Conservation (phyloP, 1,284 basidiomycete species). For the Trichosporon sp. region DNA sequence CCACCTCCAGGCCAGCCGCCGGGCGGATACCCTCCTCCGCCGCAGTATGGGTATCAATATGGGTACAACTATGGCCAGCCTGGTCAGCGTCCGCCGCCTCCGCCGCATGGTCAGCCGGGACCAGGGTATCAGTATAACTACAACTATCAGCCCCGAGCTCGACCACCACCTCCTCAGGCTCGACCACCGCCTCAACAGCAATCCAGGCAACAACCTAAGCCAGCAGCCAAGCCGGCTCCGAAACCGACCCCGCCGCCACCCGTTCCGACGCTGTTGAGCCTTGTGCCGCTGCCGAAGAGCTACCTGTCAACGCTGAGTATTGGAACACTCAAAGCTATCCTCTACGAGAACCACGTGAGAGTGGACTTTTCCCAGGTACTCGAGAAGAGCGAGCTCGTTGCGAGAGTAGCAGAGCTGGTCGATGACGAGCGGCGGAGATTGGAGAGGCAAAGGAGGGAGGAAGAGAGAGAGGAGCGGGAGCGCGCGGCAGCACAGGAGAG, state of each 20-base stretch:
- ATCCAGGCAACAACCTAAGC: no score
- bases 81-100: conserved; percentile 13
- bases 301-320: conserved; percentile 60
- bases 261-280: conserved; percentile 57
- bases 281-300: conserved; percentile 59
- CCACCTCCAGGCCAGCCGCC: neutral
- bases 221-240: conserved; percentile 13
- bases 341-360: conserved; percentile 56
- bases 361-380: conserved; percentile 48
- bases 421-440: conserved; percentile 58
- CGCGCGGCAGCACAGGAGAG: neutral
- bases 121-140: neutral
- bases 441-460: conserved; percentile 43
- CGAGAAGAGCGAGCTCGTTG: conserved; percentile 61
- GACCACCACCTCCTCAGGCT: neutral
- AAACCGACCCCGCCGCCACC: conserved; percentile 24
- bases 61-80: conserved; percentile 12
- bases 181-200: conserved; percentile 16
- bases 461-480: conserved; percentile 34
- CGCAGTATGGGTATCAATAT: conserved; percentile 9
- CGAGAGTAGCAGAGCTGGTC: conserved; percentile 59
- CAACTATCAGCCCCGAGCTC: neutral
- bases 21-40: conserved; percentile 7
- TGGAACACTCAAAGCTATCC: conserved; percentile 63
- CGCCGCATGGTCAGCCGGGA: neutral